Evolutionary conservation across 768 basidiomycete species (phyloP), one percentile per base, ranked within the genome.

Genomic region (Sarcodon aspratus): DNA sequence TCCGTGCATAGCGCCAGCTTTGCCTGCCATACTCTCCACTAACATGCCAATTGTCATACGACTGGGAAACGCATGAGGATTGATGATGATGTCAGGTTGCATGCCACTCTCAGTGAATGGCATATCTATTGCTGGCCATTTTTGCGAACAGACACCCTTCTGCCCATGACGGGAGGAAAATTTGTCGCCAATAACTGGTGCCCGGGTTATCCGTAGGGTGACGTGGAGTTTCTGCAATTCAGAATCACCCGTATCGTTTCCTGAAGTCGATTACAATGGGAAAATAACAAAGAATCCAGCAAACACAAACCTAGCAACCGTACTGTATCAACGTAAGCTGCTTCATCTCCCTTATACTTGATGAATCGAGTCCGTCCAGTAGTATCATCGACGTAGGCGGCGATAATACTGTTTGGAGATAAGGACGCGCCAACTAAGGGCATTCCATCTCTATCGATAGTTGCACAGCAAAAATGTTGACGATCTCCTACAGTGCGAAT

Each of bases 31-130:
- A 66, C 91, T 95, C 73, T 99, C 96, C 50, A 99, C 92, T 63
- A 99, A 82, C 96, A 99, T 99, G 51, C 96, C 96, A 58, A 99
- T 99, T 1, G 96, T 99, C 96, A 99, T 99, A 57, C 96, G 89
- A 73, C 84, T 88, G 2, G 96, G 96, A 74, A 99, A 99, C 12
- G 96, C 96, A 63, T 99, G 96, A 34, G 96, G 96, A 67, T 99
- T 99, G 72, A 99, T 98, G 64, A 99, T 98, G 45, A 99, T 80
- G 66, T 99, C 96, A 1, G 96, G 96, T 65, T 97, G 95, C 77
- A 99, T 93, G 12, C 96, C 96, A 50, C 90, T 95, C 70, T 99
- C 96, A 58, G 82, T 84, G 75, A 99, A 98, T 11, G 96, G 96
- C 96, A 99, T 97, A 63, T 99, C 96, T 56, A 96, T 68, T 13